Conservation (phyloP, 371 early-diverging fungal genomes). For the Umbelopsis sp. region DNA sequence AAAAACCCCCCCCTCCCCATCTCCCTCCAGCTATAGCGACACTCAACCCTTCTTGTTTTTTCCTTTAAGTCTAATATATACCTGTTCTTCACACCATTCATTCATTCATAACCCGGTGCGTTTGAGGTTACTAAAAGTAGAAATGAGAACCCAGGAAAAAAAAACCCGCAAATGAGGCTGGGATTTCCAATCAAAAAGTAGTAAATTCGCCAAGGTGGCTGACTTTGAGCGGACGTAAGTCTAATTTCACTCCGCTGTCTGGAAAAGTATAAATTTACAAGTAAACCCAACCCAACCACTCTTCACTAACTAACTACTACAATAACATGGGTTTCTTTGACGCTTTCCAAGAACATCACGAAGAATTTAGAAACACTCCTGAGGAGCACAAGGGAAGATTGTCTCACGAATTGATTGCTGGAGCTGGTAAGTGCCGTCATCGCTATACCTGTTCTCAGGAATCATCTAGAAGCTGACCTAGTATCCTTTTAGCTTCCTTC, state of each 20-base stretch:
- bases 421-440: conserved; percentile 34
- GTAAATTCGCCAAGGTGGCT: conserved; percentile 7
- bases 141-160: too few relatives aligned
- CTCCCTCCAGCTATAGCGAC: too few relatives aligned
- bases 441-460: background rate
- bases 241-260: background rate
- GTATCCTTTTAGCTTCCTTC: conserved; percentile 26
- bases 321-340: conserved; percentile 42
- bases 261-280: background rate
- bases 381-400: conserved; percentile 47
- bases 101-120: too few relatives aligned
- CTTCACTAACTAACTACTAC: too few relatives aligned
- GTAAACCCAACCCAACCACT: too few relatives aligned
- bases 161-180: background rate
- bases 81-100: too few relatives aligned
- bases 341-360: conserved; percentile 31
- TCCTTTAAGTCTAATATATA: too few relatives aligned
- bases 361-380: conserved; percentile 27
- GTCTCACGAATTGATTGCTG: conserved; percentile 58
- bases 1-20: background rate
- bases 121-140: too few relatives aligned
- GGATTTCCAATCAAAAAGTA: background rate
- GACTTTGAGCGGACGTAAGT: too few relatives aligned
- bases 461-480: background rate
- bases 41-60: too few relatives aligned